Conservation (phyloP, 2,329 filamentous ascomycete species). For the Fusarium acutatum region DNA sequence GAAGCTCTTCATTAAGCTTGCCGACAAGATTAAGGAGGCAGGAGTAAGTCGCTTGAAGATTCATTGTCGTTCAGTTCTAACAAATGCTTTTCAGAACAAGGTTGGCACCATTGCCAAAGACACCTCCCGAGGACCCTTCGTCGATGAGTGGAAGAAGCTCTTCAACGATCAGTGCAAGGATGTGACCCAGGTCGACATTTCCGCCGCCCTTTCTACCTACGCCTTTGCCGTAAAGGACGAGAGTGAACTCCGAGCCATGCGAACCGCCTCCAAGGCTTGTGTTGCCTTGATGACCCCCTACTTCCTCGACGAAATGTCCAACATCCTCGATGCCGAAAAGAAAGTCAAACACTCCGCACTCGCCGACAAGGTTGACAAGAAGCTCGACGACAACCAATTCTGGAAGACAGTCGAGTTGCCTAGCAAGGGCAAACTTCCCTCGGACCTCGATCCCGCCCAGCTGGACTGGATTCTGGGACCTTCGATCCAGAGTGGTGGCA, state of each 20-base stretch:
- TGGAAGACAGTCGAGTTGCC: slow-evolving; percentile 82
- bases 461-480: slow-evolving; percentile 95
- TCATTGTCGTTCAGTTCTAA: slow-evolving; percentile 12
- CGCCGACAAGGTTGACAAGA: slow-evolving; percentile 86
- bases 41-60: slow-evolving; percentile 68
- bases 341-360: slow-evolving; percentile 91
- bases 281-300: slow-evolving; percentile 95
- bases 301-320: slow-evolving; percentile 98
- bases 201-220: slow-evolving; percentile 79
- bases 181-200: slow-evolving; percentile 87
- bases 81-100: slow-evolving; percentile 71
- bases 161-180: slow-evolving; percentile 84
- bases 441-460: slow-evolving; percentile 86
- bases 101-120: slow-evolving; percentile 89
- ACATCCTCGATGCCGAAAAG: slow-evolving; percentile 94
- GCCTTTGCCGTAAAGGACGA: slow-evolving; percentile 96
- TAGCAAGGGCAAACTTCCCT: slow-evolving; percentile 78
- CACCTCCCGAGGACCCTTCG: slow-evolving; percentile 83
- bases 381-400: slow-evolving; percentile 93
- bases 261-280: slow-evolving; percentile 92
- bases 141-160: slow-evolving; percentile 93
- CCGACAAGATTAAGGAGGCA: slow-evolving; percentile 85
- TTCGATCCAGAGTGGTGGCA: slow-evolving; percentile 92
- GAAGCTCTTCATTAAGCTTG: slow-evolving; percentile 85
- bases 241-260: slow-evolving; percentile 90